Base-by-base conservation (phyloP, 2,329 filamentous ascomycete species). In the Sordariomycetes sp. region DNA sequence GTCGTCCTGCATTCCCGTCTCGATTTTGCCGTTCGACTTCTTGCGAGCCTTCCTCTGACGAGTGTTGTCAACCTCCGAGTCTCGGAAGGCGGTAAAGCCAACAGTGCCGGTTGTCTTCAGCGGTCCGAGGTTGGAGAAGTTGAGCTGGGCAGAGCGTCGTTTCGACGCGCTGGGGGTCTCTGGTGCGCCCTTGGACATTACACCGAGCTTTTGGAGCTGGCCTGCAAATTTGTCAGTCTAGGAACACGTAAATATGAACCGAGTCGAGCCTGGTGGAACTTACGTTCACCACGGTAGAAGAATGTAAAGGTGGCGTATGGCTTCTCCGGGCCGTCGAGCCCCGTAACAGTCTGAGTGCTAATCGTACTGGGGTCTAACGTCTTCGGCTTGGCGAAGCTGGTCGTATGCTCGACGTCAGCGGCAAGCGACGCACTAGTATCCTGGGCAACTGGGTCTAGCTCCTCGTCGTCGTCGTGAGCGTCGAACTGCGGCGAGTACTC, bases 401-500 rank as follows among this genome's bases (percentile, higher is more conserved):
- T 97, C 1, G 94, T 97, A 70, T 99, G 94, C 72, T 97, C 94
- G 59, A 97, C 83, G 67, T 96, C 90, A 48, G 85, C 88, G 65
- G 92, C 89, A 60, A 88, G 83, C 32, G 79, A 78, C 14, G 60
- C 58, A 18, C 61, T 58, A 20, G 50, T 55, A 46, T 60, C 57
- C 35, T 53, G 59, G 3, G 53, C 46, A 10, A 43, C 53, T 24
- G 59, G 54, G 25, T 59, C 60, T 16, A 78, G 78, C 20, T 88
- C 86, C 59, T 96, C 91, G 61, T 96, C 92, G 62, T 96, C 93
- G 67, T 97, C 94, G 66, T 97, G 90, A 2, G 93, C 93, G 70
- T 96, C 92, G 63, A 97, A 97, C 67, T 97, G 94, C 14, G 94
- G 94, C 1, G 92, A 96, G 72, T 97, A 99, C 72, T 99, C 94